Evolutionary conservation across 2,329 filamentous ascomycete species (phyloP).

Genomic region (Fusarium paranaense): DNA sequence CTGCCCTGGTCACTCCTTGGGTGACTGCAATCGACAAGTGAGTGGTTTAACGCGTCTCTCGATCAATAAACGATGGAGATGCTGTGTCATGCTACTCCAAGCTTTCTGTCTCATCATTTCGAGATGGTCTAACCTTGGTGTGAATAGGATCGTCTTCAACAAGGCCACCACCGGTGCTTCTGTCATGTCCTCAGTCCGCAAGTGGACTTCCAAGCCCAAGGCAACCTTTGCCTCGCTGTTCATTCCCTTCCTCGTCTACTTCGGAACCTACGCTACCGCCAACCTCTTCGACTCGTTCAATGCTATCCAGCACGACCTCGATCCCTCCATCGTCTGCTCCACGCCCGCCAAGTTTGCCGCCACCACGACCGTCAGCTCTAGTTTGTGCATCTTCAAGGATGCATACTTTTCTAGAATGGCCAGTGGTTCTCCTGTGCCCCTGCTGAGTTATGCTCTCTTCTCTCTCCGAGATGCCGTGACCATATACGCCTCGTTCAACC

Average conservation of each 20-base stretch:
- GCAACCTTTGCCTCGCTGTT: slow-evolving; percentile 36
- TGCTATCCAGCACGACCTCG: slow-evolving; percentile 27
- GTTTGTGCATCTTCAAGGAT: slow-evolving; percentile 34
- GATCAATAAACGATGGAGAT: not conserved
- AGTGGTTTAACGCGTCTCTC: not conserved
- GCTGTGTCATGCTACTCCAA: not conserved
- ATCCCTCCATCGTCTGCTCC: slow-evolving; percentile 34
- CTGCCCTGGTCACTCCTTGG: slow-evolving; percentile 42
- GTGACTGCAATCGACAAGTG: slow-evolving; percentile 43
- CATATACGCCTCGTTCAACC: slow-evolving; percentile 42
- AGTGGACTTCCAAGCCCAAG: slow-evolving; percentile 39
- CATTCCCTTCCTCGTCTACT: slow-evolving; percentile 43
- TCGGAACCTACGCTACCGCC: slow-evolving; percentile 43
- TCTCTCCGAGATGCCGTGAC: slow-evolving; percentile 39
- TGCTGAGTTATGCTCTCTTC: slow-evolving; percentile 39
- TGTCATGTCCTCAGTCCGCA: slow-evolving; percentile 34
- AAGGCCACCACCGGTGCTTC: slow-evolving; percentile 38
- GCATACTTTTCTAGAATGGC: slow-evolving; percentile 37
- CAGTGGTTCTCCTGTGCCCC: slow-evolving; percentile 29
- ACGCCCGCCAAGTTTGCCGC: slow-evolving; percentile 40
- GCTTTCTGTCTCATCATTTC: not conserved
- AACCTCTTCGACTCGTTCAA: slow-evolving; percentile 43
- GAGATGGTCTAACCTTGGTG: not conserved
- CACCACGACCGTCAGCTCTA: slow-evolving; percentile 23
- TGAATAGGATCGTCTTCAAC: slow-evolving; percentile 36